These are phyloP conservation scores for Macadamia tetraphylla DNA, from an alignment of 164 flowering plant genomes.

Conservation along the genomic window DNA sequence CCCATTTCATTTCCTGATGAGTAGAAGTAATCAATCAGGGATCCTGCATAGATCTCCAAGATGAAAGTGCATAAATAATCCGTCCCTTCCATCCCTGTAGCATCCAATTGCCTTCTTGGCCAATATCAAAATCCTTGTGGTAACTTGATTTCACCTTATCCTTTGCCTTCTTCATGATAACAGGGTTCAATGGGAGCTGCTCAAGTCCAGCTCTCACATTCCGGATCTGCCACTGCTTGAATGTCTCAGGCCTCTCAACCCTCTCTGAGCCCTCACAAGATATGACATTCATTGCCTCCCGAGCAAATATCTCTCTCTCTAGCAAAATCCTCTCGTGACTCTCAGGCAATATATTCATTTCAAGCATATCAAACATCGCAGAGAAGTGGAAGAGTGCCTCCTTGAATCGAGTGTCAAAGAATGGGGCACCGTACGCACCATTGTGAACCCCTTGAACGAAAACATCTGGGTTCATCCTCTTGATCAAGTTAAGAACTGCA, in stretches of 20 bases:
- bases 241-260: conserved; percentile 84
- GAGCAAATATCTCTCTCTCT: conserved; percentile 58
- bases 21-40: not conserved
- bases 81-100: conserved; percentile 87
- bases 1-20: too few relatives aligned
- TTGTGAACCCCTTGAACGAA: conserved; percentile 61
- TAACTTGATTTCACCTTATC: conserved; percentile 34
- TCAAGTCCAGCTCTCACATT: conserved; percentile 56
- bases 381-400: conserved; percentile 79
- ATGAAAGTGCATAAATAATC: conserved; percentile 50
- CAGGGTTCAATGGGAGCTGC: conserved; percentile 52
- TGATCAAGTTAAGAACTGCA: conserved; percentile 42
- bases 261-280: conserved; percentile 84
- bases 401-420: conserved; percentile 71
- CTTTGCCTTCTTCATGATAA: conserved; percentile 32
- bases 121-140: conserved; percentile 67
- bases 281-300: conserved; percentile 64
- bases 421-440: conserved; percentile 74
- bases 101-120: conserved; percentile 67
- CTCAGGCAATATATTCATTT: conserved; percentile 56
- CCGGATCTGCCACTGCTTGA: conserved; percentile 76
- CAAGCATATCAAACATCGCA: conserved; percentile 77
- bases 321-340: conserved; percentile 49
- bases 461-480: conserved; percentile 56
- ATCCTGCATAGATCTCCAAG: conserved; percentile 47